Conservation (phyloP, 129 eudicot species). For the Flaveria linearis region DNA sequence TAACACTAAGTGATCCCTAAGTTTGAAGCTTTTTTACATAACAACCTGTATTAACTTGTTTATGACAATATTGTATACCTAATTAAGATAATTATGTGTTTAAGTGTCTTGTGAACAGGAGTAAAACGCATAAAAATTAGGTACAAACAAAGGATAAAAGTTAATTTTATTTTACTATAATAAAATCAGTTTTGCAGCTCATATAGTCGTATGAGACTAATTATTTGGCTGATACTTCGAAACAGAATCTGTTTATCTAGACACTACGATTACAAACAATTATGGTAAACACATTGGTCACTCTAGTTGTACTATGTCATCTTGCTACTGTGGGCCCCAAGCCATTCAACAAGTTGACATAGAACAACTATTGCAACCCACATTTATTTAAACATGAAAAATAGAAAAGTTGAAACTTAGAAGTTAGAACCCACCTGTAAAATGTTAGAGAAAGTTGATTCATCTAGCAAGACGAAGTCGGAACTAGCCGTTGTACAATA, state of each 20-base stretch:
- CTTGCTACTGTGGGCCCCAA: not conserved
- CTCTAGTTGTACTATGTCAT: not conserved
- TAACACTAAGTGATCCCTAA: constrained; percentile 11
- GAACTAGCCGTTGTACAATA: constrained; percentile 85
- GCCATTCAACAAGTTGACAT: not conserved
- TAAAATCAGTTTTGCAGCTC: not conserved
- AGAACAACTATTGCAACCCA: not conserved
- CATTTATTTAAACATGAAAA: not conserved
- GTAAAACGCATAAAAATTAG: not conserved
- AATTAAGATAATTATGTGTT: not conserved
- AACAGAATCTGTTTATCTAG: not conserved
- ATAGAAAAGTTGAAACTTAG: constrained; percentile 21
- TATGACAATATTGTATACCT: not conserved
- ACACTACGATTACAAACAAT: not conserved
- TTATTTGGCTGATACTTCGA: too few relatives aligned
- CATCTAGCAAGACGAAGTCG: constrained; percentile 83
- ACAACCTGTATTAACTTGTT: constrained; percentile 1
- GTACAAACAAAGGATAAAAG: not conserved
- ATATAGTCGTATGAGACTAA: not conserved
- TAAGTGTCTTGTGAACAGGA: not conserved
- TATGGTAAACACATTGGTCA: not conserved
- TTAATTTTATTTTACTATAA: not conserved
- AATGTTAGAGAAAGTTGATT: constrained; percentile 69
- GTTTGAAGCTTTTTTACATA: constrained; percentile 1
- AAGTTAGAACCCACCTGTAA: constrained; percentile 75